Evolutionary conservation across 257 asterid species (phyloP), one percentile per base, ranked within the genome.

Genomic region (Nyctanthes arbortristis): DNA sequence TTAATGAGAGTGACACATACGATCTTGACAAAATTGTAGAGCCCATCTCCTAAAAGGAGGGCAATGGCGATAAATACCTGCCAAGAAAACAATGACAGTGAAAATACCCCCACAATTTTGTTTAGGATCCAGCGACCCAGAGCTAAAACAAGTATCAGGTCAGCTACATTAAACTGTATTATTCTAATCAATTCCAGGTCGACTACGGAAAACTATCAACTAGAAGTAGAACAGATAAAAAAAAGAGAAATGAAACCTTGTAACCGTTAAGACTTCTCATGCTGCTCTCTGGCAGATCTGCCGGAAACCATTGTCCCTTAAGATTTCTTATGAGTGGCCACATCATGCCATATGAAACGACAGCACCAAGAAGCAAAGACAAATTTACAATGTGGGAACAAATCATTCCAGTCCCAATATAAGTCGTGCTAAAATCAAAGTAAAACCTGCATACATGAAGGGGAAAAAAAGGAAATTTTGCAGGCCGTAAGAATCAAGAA

Each of bases 61-160:
- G 97, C 87, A 45, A 91, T 85, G 30, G 97, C 81, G 33, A 91
- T 74, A 59, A 92, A 92, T 24, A 90, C 96, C 97, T 90, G 79
- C 68, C 72, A 65, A 58, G 16, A 45, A 18, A 56, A 54, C 43
- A 37, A 43, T 3, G 67, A 18, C 1, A n/a, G 31, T 31, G 7
- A 67, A 22, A 10, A 20, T 61, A n/a, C 35, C 58, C 45, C 16
- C 7, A n/a, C n/a, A n/a, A 1, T 18, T 28, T 52, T 28, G 18
- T 52, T 28, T 28, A 5, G 10, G 24, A 18, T 52, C 27, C 59
- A 52, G 27, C n/a, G n/a, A n/a, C n/a, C n/a, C n/a, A n/a, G n/a
- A n/a, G n/a, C n/a, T n/a, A 24, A 20, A 18, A 52, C 18, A 4
- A 20, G 10, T 45, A 32, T 24, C 3, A 16, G 32, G 24, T n/a